These are phyloP conservation scores for Hemisphaericaspora xylanilytica DNA, from an alignment of 1,139 yeast genomes.

Conservation along the genomic window DNA sequence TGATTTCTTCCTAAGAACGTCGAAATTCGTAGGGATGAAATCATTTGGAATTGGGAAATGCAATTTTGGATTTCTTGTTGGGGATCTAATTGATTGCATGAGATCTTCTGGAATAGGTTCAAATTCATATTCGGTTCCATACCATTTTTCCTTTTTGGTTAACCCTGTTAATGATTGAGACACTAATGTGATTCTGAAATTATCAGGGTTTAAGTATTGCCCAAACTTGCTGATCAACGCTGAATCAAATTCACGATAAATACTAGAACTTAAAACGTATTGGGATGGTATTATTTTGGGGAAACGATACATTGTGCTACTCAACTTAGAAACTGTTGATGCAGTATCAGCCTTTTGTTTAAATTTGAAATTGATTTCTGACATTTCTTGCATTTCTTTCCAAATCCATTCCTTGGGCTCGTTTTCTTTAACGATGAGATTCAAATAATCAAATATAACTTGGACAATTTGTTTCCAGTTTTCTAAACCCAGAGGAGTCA, in stretches of 20 bases:
- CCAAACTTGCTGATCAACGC: conserved; percentile 52
- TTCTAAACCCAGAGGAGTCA: conserved; percentile 69
- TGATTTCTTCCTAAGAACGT: conserved; percentile 46
- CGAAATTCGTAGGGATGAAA: conserved; percentile 78
- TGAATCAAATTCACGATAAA: conserved; percentile 60
- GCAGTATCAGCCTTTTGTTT: conserved; percentile 66
- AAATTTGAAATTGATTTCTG: conserved; percentile 57
- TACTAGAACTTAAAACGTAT: conserved; percentile 54
- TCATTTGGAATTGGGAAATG: conserved; percentile 70
- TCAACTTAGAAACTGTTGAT: conserved; percentile 53
- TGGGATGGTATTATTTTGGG: conserved; percentile 58
- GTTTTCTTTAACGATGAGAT: conserved; percentile 39
- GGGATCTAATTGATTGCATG: conserved; percentile 28
- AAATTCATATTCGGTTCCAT: conserved; percentile 75
- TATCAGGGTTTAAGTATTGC: conserved; percentile 50
- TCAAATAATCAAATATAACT: conserved; percentile 68
- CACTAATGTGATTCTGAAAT: conserved; percentile 59
- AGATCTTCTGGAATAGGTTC: conserved; percentile 44
- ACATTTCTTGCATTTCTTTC: conserved; percentile 47
- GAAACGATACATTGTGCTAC: conserved; percentile 42
- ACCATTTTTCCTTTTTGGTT: conserved; percentile 69
- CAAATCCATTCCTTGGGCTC: conserved; percentile 63
- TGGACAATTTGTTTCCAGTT: conserved; percentile 61
- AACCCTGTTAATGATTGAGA: conserved; percentile 47
- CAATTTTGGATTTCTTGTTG: conserved; percentile 39